Conservation (phyloP, 2,329 filamentous ascomycete genomes). For the Ophiostoma himal-ulmi region DNA sequence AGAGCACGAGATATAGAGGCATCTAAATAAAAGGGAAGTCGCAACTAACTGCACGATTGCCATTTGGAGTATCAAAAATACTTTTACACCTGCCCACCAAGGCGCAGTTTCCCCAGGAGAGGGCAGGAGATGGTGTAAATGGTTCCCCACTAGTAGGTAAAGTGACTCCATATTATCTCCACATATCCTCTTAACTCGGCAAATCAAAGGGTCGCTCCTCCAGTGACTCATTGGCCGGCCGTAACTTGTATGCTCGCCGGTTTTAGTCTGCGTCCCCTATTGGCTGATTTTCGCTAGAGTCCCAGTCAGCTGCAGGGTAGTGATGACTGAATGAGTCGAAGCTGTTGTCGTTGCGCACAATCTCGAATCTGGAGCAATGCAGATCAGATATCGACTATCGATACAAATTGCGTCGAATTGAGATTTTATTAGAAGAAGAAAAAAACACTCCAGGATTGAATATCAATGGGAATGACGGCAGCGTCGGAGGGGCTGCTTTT, state of each 20-base stretch:
- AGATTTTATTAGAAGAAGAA: too few relatives aligned
- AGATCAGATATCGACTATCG: background rate
- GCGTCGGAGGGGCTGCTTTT: background rate
- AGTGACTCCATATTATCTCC: background rate
- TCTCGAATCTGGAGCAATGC: background rate
- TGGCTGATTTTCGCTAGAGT: background rate
- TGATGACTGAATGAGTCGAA: background rate
- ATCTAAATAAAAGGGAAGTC: conserved; percentile 7
- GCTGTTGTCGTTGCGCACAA: background rate
- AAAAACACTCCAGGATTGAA: too few relatives aligned
- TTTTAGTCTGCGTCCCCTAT: background rate
- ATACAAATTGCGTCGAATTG: background rate
- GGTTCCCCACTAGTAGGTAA: background rate
- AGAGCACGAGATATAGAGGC: background rate
- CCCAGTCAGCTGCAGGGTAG: background rate
- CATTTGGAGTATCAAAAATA: conserved; percentile 2
- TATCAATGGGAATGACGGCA: background rate
- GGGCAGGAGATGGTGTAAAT: background rate
- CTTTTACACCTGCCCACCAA: conserved; percentile 17
- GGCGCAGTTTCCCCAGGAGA: conserved; percentile 20
- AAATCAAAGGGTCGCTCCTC: background rate
- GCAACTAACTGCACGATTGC: too few relatives aligned
- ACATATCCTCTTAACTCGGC: background rate
- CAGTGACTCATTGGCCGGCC: conserved; percentile 13
- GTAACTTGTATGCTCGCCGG: background rate